phyloP scores from a whole-genome alignment of 2,329 filamentous ascomycete genomes.

The Alternaria solani region DNA sequence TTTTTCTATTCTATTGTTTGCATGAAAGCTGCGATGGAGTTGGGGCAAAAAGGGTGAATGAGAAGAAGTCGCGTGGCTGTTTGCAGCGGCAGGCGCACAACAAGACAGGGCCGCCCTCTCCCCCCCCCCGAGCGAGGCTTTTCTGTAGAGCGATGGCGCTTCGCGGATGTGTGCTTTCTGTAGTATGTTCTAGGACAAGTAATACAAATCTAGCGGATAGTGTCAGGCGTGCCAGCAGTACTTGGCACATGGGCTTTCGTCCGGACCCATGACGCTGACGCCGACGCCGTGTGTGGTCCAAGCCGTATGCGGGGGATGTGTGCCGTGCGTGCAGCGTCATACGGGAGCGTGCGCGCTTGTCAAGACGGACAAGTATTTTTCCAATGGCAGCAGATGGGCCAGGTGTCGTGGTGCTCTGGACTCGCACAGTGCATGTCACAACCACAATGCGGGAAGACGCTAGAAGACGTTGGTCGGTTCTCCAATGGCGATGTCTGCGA shows the following conservation, averaged over 20 bases:
- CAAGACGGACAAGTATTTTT: no score
- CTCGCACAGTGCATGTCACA: slow-evolving; percentile 13
- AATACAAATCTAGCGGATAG: not conserved
- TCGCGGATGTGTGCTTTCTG: not conserved
- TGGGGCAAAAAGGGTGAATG: slow-evolving; percentile 16
- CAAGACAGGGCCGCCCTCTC: not conserved
- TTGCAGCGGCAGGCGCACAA: slow-evolving; percentile 4
- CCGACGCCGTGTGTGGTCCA: not conserved
- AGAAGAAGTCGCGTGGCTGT: slow-evolving; percentile 5
- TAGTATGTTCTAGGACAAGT: not conserved
- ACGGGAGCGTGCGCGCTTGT: not conserved
- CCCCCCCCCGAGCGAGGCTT: not conserved
- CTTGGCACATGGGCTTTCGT: not conserved
- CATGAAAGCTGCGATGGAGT: slow-evolving; percentile 1
- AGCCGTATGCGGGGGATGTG: slow-evolving; percentile 14
- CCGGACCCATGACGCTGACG: not conserved
- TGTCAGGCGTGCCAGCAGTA: not conserved
- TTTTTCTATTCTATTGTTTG: not conserved
- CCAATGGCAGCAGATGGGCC: no score
- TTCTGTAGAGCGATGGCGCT: not conserved
- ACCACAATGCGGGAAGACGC: slow-evolving; percentile 19
- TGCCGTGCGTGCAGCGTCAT: slow-evolving; percentile 8
- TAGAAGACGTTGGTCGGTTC: slow-evolving; percentile 10
- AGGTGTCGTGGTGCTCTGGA: slow-evolving; percentile 9
- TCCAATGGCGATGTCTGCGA: slow-evolving; percentile 5